Evolutionary conservation across 2,329 filamentous ascomycete species (phyloP).

Genomic region (Ceratocystis eucalypticola): DNA sequence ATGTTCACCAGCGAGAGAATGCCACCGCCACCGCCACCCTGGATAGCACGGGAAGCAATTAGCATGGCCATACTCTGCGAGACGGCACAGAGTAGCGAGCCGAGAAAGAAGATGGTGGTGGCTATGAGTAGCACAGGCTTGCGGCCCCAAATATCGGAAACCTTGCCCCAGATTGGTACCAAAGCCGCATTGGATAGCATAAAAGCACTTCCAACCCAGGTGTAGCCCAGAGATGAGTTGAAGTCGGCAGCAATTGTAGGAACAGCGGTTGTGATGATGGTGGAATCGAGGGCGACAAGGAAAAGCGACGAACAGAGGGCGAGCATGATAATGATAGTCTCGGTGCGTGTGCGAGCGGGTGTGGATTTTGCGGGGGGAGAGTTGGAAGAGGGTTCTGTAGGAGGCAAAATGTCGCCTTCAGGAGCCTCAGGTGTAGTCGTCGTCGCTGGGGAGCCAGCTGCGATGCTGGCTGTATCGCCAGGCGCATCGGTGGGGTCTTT

Average conservation of each 20-base stretch:
- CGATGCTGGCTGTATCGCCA: slow-evolving; percentile 3
- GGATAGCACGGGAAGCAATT: slow-evolving; percentile 41
- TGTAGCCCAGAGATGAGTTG: slow-evolving; percentile 53
- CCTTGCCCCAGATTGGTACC: slow-evolving; percentile 55
- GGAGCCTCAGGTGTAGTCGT: slow-evolving; percentile 24
- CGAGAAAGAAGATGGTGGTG: slow-evolving; percentile 40
- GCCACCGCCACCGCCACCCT: slow-evolving; percentile 44
- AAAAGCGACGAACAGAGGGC: slow-evolving; percentile 36
- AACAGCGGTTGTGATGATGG: slow-evolving; percentile 53
- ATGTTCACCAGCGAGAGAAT: slow-evolving; percentile 48
- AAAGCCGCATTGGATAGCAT: slow-evolving; percentile 54
- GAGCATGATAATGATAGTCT: slow-evolving; percentile 31
- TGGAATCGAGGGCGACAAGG: slow-evolving; percentile 43
- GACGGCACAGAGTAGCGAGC: slow-evolving; percentile 41
- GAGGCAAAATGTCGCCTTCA: not conserved
- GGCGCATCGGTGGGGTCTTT: not conserved
- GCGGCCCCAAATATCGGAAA: slow-evolving; percentile 46
- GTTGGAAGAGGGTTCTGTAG: not conserved
- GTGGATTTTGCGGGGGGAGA: not conserved
- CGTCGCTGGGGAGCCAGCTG: not conserved
- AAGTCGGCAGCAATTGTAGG: slow-evolving; percentile 53
- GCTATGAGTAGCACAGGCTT: slow-evolving; percentile 40
- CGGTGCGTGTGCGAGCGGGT: slow-evolving; percentile 26
- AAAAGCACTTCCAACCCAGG: slow-evolving; percentile 66
- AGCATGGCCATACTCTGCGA: slow-evolving; percentile 38